Evolutionary conservation across 805 yeast genomes (phyloP).

Genomic region (Candida sanyiensis): DNA sequence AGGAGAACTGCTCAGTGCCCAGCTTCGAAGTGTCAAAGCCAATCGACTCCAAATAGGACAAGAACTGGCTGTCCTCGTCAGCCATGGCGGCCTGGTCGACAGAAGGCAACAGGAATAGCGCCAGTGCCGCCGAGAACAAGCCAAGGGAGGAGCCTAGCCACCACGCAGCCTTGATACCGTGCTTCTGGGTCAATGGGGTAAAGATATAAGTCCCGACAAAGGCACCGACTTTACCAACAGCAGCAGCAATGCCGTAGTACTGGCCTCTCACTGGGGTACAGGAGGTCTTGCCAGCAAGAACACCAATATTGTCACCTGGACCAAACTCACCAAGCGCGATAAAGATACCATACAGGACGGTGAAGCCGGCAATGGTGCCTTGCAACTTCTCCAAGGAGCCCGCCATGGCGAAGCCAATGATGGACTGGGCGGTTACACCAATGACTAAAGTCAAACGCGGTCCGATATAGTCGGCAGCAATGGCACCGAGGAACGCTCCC

Average conservation of each 20-base stretch:
- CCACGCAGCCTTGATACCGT: constrained; percentile 73
- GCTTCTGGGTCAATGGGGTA: constrained; percentile 66
- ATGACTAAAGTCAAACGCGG: constrained; percentile 70
- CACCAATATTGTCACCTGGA: constrained; percentile 89
- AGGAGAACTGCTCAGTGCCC: constrained; percentile 30
- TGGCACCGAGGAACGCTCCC: constrained; percentile 85
- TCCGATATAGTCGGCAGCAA: constrained; percentile 81
- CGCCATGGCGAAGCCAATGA: constrained; percentile 81
- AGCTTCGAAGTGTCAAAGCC: constrained; percentile 67
- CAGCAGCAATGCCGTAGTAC: constrained; percentile 88
- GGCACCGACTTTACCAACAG: constrained; percentile 88
- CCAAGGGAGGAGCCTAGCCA: constrained; percentile 78
- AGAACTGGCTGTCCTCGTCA: constrained; percentile 68
- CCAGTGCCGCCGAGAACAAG: constrained; percentile 60
- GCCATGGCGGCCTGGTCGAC: constrained; percentile 80
- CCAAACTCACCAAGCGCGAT: constrained; percentile 88
- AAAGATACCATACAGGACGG: constrained; percentile 85
- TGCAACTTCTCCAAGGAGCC: constrained; percentile 53
- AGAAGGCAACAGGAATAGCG: constrained; percentile 68
- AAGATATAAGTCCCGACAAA: constrained; percentile 86
- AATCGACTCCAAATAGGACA: constrained; percentile 55
- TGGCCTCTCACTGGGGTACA: constrained; percentile 88
- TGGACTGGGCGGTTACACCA: constrained; percentile 71
- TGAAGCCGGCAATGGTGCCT: constrained; percentile 67
- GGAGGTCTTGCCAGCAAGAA: constrained; percentile 78